phyloP scores from a whole-genome alignment of 2,329 filamentous ascomycete species.

The Hypoxylon sp. region DNA sequence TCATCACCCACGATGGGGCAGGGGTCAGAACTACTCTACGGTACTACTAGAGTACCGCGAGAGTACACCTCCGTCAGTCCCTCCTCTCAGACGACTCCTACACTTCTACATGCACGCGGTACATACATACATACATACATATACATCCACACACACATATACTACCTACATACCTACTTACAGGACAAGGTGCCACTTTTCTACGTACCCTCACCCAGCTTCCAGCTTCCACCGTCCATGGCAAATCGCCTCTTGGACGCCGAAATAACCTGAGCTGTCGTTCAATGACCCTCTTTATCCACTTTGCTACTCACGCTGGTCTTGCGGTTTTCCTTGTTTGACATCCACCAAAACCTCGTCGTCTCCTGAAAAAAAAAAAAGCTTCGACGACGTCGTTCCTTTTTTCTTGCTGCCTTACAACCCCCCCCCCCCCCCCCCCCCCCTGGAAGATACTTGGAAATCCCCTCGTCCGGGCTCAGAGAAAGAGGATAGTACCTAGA shows the following conservation, averaged over 20 bases:
- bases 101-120: background rate
- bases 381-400: slow-evolving; percentile 45
- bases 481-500: too few relatives aligned
- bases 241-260: slow-evolving; percentile 34
- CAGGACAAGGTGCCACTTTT: too few relatives aligned
- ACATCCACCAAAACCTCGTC: slow-evolving; percentile 37
- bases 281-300: slow-evolving; percentile 40
- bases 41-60: too few relatives aligned
- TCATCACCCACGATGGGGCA: slow-evolving; percentile 21
- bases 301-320: slow-evolving; percentile 34
- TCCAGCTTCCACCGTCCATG: slow-evolving; percentile 29
- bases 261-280: slow-evolving; percentile 38
- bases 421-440: slow-evolving; percentile 50
- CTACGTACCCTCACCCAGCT: slow-evolving; percentile 31
- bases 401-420: slow-evolving; percentile 38
- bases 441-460: slow-evolving; percentile 38
- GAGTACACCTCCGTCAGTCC: too few relatives aligned
- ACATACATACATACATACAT: slow-evolving; percentile 4
- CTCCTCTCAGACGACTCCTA: too few relatives aligned
- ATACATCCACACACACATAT: too few relatives aligned
- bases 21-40: slow-evolving; percentile 20
- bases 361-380: slow-evolving; percentile 31
- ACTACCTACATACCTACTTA: too few relatives aligned
- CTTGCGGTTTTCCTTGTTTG: slow-evolving; percentile 37
- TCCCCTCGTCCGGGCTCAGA: slow-evolving; percentile 17